Percentiles rank a stretch among this genome's conserved stretches.
Evolutionary conservation across 768 basidiomycete species (phyloP).

Genomic region (Tulasnella sp.): DNA sequence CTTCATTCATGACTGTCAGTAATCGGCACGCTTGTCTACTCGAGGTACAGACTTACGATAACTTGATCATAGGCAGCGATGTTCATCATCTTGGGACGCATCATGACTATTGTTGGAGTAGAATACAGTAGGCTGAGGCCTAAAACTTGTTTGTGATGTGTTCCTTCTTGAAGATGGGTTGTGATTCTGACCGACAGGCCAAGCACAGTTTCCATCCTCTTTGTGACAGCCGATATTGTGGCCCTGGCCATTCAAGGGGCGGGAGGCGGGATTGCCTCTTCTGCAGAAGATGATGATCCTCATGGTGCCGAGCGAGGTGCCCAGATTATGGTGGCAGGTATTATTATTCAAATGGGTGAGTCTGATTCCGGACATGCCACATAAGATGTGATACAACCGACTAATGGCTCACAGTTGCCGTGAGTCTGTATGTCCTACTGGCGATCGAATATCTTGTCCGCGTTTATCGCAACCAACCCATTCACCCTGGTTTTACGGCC

Average conservation of each 20-base stretch:
- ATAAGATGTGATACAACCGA: neutral
- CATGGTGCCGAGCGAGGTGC: conserved; percentile 16
- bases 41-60: no score
- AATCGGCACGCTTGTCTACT: no score
- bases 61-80: no score
- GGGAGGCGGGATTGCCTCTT: conserved; percentile 28
- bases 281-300: conserved; percentile 14
- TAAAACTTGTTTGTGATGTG: conserved; percentile 18
- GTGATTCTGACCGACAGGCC: neutral
- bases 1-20: conserved; percentile 46
- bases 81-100: conserved; percentile 40
- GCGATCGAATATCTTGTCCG: conserved; percentile 37
- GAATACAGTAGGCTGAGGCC: conserved; percentile 39
- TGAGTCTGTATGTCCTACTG: conserved; percentile 31
- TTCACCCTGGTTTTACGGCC: no score
- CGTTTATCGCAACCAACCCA: conserved; percentile 28
- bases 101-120: conserved; percentile 34
- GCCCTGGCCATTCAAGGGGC: conserved; percentile 30
- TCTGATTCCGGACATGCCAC: conserved; percentile 18
- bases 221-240: conserved; percentile 26
- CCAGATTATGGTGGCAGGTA: conserved; percentile 18
- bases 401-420: conserved; percentile 26
- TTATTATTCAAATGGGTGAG: conserved; percentile 16
- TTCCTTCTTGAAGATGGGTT: neutral
- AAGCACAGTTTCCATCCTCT: conserved; percentile 8